phyloP scores from a whole-genome alignment of 73 alveolate genomes.

The Paramecium pentaurelia region DNA sequence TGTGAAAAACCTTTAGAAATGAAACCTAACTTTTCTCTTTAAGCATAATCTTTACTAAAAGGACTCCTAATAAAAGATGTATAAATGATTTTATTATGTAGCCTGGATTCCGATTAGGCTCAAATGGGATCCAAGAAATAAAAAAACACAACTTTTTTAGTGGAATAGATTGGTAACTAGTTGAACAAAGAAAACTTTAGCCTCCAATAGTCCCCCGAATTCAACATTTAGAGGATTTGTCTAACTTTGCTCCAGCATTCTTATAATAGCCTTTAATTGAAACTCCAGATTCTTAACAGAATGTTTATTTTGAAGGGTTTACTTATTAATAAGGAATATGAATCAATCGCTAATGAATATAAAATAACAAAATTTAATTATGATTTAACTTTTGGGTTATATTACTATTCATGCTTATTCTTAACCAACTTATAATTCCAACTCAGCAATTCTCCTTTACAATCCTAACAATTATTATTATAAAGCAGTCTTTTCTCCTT shows the following conservation, averaged over 20 bases:
- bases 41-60: conserved; percentile 15
- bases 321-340: not conserved
- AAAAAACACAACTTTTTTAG: conserved; percentile 60
- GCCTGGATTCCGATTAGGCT: conserved; percentile 58
- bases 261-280: not conserved
- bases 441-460: conserved; percentile 85
- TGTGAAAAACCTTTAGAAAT: conserved; percentile 54
- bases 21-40: conserved; percentile 7
- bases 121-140: conserved; percentile 49
- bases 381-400: not conserved
- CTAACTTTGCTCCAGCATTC: conserved; percentile 8
- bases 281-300: not conserved
- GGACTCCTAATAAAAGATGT: conserved; percentile 15
- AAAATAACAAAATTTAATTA: not conserved
- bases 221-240: conserved; percentile 41
- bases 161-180: conserved; percentile 59
- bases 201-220: conserved; percentile 83
- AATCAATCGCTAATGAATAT: not conserved
- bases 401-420: conserved; percentile 57
- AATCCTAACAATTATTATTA: conserved; percentile 77
- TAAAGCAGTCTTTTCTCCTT: conserved; percentile 86
- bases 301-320: not conserved
- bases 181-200: conserved; percentile 64
- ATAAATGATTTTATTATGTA: not conserved
- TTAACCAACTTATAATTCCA: conserved; percentile 82